These are phyloP conservation scores for Brassica hybrid DNA, from an alignment of 441 rosid species.

Conservation along the genomic window DNA sequence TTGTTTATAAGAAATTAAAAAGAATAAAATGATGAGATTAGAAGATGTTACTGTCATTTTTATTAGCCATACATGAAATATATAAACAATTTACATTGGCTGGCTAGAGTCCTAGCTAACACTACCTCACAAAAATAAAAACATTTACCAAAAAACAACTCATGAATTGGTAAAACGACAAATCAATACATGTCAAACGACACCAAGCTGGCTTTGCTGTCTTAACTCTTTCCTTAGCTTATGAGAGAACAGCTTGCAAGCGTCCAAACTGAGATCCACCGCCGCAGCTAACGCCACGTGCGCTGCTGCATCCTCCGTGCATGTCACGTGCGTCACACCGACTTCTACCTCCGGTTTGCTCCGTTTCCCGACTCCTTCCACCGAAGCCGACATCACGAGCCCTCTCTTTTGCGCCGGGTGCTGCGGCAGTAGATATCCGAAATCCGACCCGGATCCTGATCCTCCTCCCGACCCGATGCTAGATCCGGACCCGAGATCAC, in stretches of 20 bases:
- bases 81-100: background rate
- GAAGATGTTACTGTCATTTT: slow-evolving; percentile 1
- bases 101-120: background rate
- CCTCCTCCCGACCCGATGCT: background rate
- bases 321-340: slow-evolving; percentile 84
- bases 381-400: slow-evolving; percentile 85
- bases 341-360: slow-evolving; percentile 81
- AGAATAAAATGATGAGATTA: background rate
- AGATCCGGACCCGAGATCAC: background rate
- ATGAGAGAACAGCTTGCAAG: slow-evolving; percentile 73
- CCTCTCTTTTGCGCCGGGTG: slow-evolving; percentile 48
- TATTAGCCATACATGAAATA: background rate
- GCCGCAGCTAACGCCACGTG: slow-evolving; percentile 90
- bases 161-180: background rate
- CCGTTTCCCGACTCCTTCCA: slow-evolving; percentile 58
- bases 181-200: slow-evolving; percentile 48
- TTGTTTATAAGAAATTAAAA: background rate
- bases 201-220: slow-evolving; percentile 60
- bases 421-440: background rate
- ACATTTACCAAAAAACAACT: background rate
- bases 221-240: slow-evolving; percentile 85
- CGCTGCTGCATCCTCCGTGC: slow-evolving; percentile 96
- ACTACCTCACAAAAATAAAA: background rate
- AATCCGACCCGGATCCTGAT: background rate
- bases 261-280: slow-evolving; percentile 89